Evolutionary conservation across 148 eudicot species (phyloP).

Genomic region (Rhododendron williamsianum): DNA sequence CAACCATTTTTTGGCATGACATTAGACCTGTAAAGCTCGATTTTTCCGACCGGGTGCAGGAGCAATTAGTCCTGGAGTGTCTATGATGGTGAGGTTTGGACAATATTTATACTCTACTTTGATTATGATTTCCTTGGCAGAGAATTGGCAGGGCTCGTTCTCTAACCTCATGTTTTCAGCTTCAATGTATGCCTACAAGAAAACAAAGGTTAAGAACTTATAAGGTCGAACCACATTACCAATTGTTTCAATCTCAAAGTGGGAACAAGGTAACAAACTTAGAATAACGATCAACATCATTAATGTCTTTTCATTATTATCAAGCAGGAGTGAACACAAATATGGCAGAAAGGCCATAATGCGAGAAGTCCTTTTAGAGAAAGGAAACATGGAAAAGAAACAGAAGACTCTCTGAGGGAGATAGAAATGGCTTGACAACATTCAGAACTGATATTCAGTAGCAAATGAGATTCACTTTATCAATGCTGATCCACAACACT

Average conservation of each 20-base stretch:
- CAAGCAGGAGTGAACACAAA: not conserved
- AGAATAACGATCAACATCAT: not conserved
- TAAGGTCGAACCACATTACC: not conserved
- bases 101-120: constrained; percentile 84
- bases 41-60: constrained; percentile 91
- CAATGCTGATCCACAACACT: not conserved
- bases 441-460: not conserved
- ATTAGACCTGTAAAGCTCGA: constrained; percentile 66
- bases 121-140: constrained; percentile 85
- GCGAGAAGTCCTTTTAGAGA: not conserved
- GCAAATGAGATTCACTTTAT: not conserved
- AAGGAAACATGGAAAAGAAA: not conserved
- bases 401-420: not conserved
- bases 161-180: constrained; percentile 95
- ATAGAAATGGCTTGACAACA: not conserved
- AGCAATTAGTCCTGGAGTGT: constrained; percentile 96
- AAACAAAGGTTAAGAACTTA: not conserved
- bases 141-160: constrained; percentile 80
- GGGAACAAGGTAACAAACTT: not conserved
- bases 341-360: not conserved
- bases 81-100: constrained; percentile 95
- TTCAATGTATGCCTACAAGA: constrained; percentile 79
- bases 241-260: constrained; percentile 1
- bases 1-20: not conserved
- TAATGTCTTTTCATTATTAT: not conserved